A percentile compares a stretch with the other conserved stretches of the same genome.
phyloP scores from a whole-genome alignment of 108 stramenopile species.

The Skeletonema menzelii region DNA sequence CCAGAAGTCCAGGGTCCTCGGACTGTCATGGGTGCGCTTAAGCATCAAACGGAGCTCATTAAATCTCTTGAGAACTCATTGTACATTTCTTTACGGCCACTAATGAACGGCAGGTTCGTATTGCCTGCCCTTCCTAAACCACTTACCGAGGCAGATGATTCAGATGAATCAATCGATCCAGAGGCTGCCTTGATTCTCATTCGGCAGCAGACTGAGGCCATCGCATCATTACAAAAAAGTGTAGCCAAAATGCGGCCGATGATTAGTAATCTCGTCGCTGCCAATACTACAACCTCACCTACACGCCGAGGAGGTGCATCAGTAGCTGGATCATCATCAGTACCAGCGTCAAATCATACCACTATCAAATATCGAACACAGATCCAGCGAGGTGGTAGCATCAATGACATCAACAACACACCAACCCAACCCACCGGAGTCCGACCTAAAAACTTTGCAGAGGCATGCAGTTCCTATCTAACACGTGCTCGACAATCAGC shows the following conservation, averaged over 20 bases:
- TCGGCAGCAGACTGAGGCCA: not conserved
- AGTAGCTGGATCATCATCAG: not conserved
- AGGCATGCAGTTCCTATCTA: not conserved
- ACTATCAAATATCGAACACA: not conserved
- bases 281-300: not conserved
- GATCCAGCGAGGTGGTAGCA: not conserved
- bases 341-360: not conserved
- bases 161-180: not conserved
- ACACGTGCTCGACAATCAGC: constrained; percentile 1
- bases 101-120: not conserved
- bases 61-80: not conserved
- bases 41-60: not conserved
- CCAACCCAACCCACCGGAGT: not conserved
- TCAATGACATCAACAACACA: not conserved
- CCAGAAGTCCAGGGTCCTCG: not conserved
- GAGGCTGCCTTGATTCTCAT: not conserved
- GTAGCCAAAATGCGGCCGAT: not conserved
- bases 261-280: not conserved
- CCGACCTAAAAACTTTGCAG: not conserved
- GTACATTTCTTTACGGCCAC: not conserved
- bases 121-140: not conserved
- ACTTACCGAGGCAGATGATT: not conserved
- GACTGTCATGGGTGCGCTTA: not conserved
- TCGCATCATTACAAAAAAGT: not conserved
- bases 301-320: not conserved